Evolutionary conservation across 768 basidiomycete genomes (phyloP).

Genomic region (Auricularia heimuer): DNA sequence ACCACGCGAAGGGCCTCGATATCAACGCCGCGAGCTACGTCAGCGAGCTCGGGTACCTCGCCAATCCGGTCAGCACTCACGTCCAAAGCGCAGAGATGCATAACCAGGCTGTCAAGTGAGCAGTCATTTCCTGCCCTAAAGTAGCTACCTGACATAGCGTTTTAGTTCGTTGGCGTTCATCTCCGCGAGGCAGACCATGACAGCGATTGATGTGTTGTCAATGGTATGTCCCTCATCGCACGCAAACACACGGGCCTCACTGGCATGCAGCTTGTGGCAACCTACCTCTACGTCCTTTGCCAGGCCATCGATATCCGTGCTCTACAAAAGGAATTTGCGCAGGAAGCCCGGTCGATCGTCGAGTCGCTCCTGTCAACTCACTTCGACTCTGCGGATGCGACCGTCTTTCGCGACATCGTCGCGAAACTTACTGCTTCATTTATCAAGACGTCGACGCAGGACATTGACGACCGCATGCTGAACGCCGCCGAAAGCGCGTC

Average conservation of each 20-base stretch:
- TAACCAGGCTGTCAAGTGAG: conserved; percentile 85
- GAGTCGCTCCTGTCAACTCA: conserved; percentile 35
- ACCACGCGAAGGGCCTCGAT: conserved; percentile 77
- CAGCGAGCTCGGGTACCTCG: conserved; percentile 71
- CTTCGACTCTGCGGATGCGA: conserved; percentile 31
- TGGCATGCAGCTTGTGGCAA: conserved; percentile 38
- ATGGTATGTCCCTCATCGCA: conserved; percentile 20
- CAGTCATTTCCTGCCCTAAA: conserved; percentile 5
- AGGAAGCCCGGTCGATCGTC: conserved; percentile 37
- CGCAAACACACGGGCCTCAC: neutral
- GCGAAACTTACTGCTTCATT: conserved; percentile 40
- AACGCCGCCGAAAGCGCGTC: neutral
- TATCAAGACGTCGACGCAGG: conserved; percentile 45
- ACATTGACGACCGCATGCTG: neutral
- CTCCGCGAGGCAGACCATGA: conserved; percentile 70
- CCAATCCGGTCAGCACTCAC: conserved; percentile 78
- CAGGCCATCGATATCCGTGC: conserved; percentile 83
- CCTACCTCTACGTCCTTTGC: conserved; percentile 68
- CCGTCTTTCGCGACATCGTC: conserved; percentile 24
- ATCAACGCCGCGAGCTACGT: conserved; percentile 77
- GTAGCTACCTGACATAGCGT: neutral
- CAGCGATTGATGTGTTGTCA: conserved; percentile 67
- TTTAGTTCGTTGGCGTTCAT: conserved; percentile 72
- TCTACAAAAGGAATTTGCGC: conserved; percentile 54
- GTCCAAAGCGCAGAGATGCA: conserved; percentile 87